These are phyloP conservation scores for Striga hermonthica DNA, from an alignment of 305 asterid species.

Conservation along the genomic window DNA sequence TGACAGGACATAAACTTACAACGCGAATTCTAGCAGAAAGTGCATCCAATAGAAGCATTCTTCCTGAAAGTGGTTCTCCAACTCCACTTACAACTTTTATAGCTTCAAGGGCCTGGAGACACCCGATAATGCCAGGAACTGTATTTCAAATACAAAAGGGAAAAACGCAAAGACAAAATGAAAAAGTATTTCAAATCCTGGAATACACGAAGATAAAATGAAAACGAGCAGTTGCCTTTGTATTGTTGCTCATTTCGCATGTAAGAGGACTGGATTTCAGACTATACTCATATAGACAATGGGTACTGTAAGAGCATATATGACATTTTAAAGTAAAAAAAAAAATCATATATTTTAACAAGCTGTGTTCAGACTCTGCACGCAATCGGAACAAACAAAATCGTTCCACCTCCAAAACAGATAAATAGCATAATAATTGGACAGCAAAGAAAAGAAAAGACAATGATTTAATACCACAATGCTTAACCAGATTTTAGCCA, in stretches of 20 bases:
- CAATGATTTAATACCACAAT: neutral
- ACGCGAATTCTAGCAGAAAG: conserved; percentile 69
- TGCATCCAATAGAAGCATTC: conserved; percentile 65
- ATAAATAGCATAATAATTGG: conserved; percentile 50
- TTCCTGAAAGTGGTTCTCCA: conserved; percentile 88
- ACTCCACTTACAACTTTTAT: conserved; percentile 73
- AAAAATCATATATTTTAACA: conserved; percentile 16
- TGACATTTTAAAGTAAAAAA: neutral
- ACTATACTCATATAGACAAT: neutral
- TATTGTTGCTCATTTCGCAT: conserved; percentile 1
- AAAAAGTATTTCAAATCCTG: neutral
- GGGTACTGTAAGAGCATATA: neutral
- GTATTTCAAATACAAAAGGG: conserved; percentile 18
- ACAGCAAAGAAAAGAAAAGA: too few relatives aligned
- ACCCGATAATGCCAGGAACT: conserved; percentile 88
- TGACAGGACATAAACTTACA: conserved; percentile 48
- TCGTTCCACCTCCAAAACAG: conserved; percentile 86
- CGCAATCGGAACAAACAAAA: conserved; percentile 20
- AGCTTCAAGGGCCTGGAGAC: conserved; percentile 94
- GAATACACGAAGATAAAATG: too few relatives aligned
- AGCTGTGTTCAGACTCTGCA: conserved; percentile 16
- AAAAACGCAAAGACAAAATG: neutral
- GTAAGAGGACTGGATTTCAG: neutral
- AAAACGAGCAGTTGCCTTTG: conserved; percentile 8
- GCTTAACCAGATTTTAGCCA: neutral